Conservation (phyloP, 257 asterid genomes). For the Fraxinus anomala region DNA sequence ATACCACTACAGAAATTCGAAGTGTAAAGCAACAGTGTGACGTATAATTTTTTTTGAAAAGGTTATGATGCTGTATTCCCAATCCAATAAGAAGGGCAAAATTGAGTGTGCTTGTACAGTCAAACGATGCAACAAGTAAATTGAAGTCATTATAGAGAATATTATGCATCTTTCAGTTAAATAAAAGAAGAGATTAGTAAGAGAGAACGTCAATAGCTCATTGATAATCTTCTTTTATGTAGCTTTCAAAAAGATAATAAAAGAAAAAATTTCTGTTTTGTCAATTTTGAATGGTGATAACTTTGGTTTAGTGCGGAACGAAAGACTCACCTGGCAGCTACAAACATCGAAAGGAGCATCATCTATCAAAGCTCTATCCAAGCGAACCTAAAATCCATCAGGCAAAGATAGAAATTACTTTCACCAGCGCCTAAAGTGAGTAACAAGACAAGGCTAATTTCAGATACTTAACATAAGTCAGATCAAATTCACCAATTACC, state of each 20-base stretch:
- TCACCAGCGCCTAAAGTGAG: background rate
- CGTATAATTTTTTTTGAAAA: background rate
- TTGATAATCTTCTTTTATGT: constrained; percentile 8
- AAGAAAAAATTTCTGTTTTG: background rate
- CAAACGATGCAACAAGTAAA: background rate
- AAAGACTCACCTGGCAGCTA: constrained; percentile 84
- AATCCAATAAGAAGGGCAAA: background rate
- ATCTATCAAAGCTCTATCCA: constrained; percentile 79
- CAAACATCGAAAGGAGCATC: constrained; percentile 96
- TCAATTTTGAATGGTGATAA: background rate
- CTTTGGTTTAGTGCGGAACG: constrained; percentile 9
- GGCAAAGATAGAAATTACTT: constrained; percentile 14
- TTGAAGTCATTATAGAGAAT: background rate
- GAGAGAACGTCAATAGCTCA: background rate
- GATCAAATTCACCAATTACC: constrained; percentile 39
- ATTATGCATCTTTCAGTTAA: background rate
- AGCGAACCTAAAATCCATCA: constrained; percentile 55
- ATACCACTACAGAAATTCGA: background rate
- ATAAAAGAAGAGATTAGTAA: background rate
- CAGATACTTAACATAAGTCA: constrained; percentile 13
- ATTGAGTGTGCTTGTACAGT: background rate
- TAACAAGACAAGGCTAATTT: constrained; percentile 19
- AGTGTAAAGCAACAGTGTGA: background rate
- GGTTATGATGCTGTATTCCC: background rate
- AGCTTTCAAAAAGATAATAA: background rate